Conservation (phyloP, 257 asterid species). For the Fraxinus cuspidata region DNA sequence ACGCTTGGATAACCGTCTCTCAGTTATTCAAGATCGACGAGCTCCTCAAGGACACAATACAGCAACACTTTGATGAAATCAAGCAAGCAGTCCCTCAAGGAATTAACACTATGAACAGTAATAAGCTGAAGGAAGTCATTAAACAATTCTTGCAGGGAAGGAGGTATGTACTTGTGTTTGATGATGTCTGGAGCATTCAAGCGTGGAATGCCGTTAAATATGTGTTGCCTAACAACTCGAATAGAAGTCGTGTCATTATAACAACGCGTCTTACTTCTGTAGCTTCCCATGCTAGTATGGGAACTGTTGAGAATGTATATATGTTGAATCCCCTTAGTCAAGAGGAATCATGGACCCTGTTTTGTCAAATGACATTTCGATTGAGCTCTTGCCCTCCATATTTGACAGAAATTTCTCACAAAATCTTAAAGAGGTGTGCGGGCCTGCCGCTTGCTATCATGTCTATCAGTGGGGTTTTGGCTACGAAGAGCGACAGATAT, state of each 20-base stretch:
- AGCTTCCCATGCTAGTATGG: background rate
- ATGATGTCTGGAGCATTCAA: conserved; percentile 19
- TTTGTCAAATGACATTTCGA: conserved; percentile 23
- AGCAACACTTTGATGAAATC: conserved; percentile 15
- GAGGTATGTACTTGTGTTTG: conserved; percentile 20
- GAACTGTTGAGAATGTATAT: conserved; percentile 4
- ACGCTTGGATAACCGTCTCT: conserved; percentile 13
- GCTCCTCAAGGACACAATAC: conserved; percentile 18
- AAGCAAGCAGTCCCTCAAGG: conserved; percentile 12
- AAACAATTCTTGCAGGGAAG: conserved; percentile 15
- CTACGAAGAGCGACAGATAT: background rate
- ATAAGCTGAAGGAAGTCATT: conserved; percentile 4
- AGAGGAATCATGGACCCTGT: conserved; percentile 20
- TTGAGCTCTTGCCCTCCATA: conserved; percentile 26
- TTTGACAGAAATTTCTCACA: background rate
- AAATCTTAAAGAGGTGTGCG: conserved; percentile 7
- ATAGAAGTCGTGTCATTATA: conserved; percentile 25
- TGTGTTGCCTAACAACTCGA: conserved; percentile 12
- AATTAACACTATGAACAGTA: background rate
- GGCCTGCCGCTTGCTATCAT: conserved; percentile 7
- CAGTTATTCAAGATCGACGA: conserved; percentile 20
- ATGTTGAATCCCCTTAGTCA: conserved; percentile 15
- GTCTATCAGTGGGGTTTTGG: conserved; percentile 5
- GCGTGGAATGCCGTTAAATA: conserved; percentile 18
- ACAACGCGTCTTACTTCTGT: conserved; percentile 19